Conservation (phyloP, 345 rosid genomes). For the Cardamine resedifolia region DNA sequence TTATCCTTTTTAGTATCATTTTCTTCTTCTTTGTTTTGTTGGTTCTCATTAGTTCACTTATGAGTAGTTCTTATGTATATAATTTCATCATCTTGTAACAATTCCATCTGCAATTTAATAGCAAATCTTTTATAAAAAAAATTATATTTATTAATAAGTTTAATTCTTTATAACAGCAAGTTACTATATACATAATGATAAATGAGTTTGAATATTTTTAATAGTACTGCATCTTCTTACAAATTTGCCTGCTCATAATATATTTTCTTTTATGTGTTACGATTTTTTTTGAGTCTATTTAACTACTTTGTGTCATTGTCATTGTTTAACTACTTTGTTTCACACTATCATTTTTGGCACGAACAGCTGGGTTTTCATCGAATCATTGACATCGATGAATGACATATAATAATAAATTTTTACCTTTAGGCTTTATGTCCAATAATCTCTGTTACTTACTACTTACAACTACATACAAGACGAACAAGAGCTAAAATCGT, state of each 20-base stretch:
- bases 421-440: neutral
- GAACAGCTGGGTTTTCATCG: neutral
- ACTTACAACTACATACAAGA: neutral
- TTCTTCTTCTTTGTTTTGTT: too few species aligned
- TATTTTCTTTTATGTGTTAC: neutral
- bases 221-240: neutral
- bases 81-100: too few species aligned
- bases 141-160: neutral
- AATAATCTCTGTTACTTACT: neutral
- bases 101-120: too few species aligned
- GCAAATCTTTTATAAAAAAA: too few species aligned
- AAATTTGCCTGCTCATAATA: neutral
- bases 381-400: neutral
- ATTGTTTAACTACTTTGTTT: too few species aligned
- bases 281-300: neutral
- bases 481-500: neutral
- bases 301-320: neutral
- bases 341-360: neutral
- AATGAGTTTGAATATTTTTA: neutral
- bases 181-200: conserved; percentile 12
- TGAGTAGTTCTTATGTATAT: too few species aligned
- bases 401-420: neutral
- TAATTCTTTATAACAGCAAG: conserved; percentile 1
- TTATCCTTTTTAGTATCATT: too few species aligned
- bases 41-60: too few species aligned